Base-by-base conservation (phyloP, 2,329 filamentous ascomycete species). In the Curvularia spicifera region DNA sequence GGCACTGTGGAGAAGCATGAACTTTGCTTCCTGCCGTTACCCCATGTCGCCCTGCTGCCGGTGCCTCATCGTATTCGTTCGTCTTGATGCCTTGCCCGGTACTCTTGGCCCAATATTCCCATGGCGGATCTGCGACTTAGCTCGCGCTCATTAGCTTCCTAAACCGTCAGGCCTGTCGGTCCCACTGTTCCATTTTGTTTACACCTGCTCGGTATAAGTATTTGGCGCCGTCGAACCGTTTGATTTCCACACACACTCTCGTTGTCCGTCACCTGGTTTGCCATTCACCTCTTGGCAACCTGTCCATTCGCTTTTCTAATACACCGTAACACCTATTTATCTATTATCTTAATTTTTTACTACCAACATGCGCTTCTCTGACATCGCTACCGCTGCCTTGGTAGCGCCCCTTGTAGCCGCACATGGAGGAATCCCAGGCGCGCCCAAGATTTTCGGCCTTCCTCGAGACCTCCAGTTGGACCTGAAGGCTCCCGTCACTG, bases 391-490 rank as follows among this genome's bases (percentile, higher is more conserved):
- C 37, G 69, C 63, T 51, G 64, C 71, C 20, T 56, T 69, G 57
- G 70, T 69, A 56, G 71, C 66, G 29, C 70, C 73, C 7, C 62
- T 74, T 28, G 74, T 74, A 37, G 72, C 70, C 42, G 74, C 74
- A 42, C 74, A 77, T 61, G 64, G 64, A 37, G 71, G 64, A 39
- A 59, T 70, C 43, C 68, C 63, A 29, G 71, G 70, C 48, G 60
- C 65, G 2, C 73, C 72, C n/a, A 76, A 71, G 61, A 61, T 77
- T 43, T 75, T 74, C 53, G 74, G 74, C 42, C 57, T 76, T 33
- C 71, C 70, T n/a, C 68, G 60, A 35, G 63, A 71, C 57, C 51
- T 75, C 59, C 73, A 70, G 58, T 61, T 56, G 40, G 64, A 70
- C 13, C 33, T 55, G 33, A 58, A 51, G 54, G 64, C 67, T 7